Evolutionary conservation across 169 alveolate genomes (phyloP).

Genomic region (Amoebophrya sp.): DNA sequence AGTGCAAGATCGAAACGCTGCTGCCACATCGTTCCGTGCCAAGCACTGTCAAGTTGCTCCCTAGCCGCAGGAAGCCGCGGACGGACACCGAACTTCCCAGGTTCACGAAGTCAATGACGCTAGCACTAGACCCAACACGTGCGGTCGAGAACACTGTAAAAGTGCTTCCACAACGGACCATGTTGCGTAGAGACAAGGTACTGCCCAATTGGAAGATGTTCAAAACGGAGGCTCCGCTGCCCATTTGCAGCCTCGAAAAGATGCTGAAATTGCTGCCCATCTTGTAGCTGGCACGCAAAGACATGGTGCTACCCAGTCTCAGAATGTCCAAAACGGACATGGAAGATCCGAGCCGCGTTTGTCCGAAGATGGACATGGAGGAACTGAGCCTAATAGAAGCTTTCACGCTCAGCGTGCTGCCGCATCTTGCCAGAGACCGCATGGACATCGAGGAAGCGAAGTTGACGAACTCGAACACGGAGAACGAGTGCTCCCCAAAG

Average conservation of each 20-base stretch:
- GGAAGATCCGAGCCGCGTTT: background rate
- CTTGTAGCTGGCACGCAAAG: background rate
- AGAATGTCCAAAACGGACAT: background rate
- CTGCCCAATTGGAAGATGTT: background rate
- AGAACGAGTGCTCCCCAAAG: background rate
- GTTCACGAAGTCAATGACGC: constrained; percentile 2
- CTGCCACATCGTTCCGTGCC: background rate
- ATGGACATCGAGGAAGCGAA: background rate
- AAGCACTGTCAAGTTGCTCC: background rate
- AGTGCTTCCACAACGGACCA: background rate
- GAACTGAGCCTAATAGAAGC: background rate
- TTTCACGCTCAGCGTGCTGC: background rate
- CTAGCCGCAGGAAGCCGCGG: constrained; percentile 12
- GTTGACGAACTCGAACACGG: background rate
- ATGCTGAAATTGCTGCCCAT: background rate
- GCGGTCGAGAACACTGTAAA: background rate
- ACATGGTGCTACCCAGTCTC: constrained; percentile 1
- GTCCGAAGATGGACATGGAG: background rate
- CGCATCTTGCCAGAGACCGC: background rate
- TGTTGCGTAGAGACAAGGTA: background rate
- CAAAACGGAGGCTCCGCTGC: background rate
- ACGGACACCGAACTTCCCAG: background rate
- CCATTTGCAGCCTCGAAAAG: background rate
- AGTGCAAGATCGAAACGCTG: background rate
- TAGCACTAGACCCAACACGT: background rate